These are phyloP conservation scores for Epichloe brachyelytri DNA, from an alignment of 2,329 filamentous ascomycete genomes.

Conservation along the genomic window DNA sequence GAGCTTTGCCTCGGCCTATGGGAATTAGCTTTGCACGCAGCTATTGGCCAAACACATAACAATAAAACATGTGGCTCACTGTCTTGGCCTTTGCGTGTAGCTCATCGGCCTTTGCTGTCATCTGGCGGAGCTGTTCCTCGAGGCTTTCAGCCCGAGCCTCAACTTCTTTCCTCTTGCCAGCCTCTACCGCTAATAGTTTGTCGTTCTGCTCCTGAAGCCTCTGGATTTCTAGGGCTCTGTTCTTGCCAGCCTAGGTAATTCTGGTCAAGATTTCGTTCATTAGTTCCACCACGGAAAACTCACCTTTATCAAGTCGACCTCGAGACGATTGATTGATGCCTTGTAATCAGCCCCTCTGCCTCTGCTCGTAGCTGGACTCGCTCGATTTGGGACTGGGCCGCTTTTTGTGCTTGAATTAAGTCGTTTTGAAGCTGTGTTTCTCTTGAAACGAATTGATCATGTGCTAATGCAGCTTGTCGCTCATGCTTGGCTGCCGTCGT, in stretches of 20 bases:
- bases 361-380: slow-evolving; percentile 37
- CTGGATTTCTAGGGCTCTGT: slow-evolving; percentile 46
- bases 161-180: slow-evolving; percentile 11
- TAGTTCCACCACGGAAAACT: not conserved
- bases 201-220: slow-evolving; percentile 30
- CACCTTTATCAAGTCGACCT: slow-evolving; percentile 50
- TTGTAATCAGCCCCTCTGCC: slow-evolving; percentile 52
- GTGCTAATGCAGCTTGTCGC: slow-evolving; percentile 9
- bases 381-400: slow-evolving; percentile 35
- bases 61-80: slow-evolving; percentile 9
- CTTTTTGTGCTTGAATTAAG: slow-evolving; percentile 33
- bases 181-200: slow-evolving; percentile 25
- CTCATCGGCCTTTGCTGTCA: slow-evolving; percentile 10
- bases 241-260: slow-evolving; percentile 42
- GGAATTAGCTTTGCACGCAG: not conserved
- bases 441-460: slow-evolving; percentile 10
- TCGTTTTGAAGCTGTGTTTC: slow-evolving; percentile 20
- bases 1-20: slow-evolving; percentile 19
- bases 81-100: slow-evolving; percentile 12
- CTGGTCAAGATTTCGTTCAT: not conserved
- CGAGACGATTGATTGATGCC: slow-evolving; percentile 45
- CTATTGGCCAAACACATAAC: not conserved
- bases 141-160: slow-evolving; percentile 14
- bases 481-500: slow-evolving; percentile 12
- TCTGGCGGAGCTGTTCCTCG: slow-evolving; percentile 15